Evolutionary conservation across 2,329 filamentous ascomycete genomes (phyloP).

Genomic region (Arthroderma sp.): DNA sequence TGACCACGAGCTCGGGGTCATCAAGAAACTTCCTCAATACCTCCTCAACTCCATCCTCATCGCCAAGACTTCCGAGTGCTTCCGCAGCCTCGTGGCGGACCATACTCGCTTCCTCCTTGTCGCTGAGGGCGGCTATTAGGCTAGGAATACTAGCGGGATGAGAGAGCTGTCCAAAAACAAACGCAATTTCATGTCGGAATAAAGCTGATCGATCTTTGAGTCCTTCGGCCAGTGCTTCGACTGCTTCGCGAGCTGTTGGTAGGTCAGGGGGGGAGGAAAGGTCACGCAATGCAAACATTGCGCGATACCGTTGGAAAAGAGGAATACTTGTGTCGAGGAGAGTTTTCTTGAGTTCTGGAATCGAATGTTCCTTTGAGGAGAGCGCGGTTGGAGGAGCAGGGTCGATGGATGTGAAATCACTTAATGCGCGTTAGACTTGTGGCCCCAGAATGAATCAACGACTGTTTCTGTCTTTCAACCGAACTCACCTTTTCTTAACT

Average conservation of each 20-base stretch:
- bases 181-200: slow-evolving; percentile 95
- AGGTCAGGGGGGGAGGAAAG: slow-evolving; percentile 86
- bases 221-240: slow-evolving; percentile 73
- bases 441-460: slow-evolving; percentile 8
- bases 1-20: slow-evolving; percentile 84
- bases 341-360: slow-evolving; percentile 60
- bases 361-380: slow-evolving; percentile 47
- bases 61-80: slow-evolving; percentile 83
- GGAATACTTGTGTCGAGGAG: slow-evolving; percentile 68
- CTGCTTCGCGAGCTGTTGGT: slow-evolving; percentile 75
- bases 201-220: slow-evolving; percentile 77
- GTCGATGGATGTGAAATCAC: slow-evolving; percentile 91
- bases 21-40: slow-evolving; percentile 70
- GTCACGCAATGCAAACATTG: slow-evolving; percentile 95
- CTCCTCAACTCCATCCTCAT: slow-evolving; percentile 85
- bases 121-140: slow-evolving; percentile 62
- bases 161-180: slow-evolving; percentile 91
- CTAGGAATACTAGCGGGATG: slow-evolving; percentile 95
- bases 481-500: slow-evolving; percentile 61
- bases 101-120: slow-evolving; percentile 81
- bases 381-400: slow-evolving; percentile 80
- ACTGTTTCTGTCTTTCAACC: background rate
- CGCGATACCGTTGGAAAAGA: slow-evolving; percentile 85
- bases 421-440: slow-evolving; percentile 32
- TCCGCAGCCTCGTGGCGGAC: slow-evolving; percentile 96